These are phyloP conservation scores for Xylariaceae sp. DNA, from an alignment of 2,329 filamentous ascomycete species.

Conservation along the genomic window DNA sequence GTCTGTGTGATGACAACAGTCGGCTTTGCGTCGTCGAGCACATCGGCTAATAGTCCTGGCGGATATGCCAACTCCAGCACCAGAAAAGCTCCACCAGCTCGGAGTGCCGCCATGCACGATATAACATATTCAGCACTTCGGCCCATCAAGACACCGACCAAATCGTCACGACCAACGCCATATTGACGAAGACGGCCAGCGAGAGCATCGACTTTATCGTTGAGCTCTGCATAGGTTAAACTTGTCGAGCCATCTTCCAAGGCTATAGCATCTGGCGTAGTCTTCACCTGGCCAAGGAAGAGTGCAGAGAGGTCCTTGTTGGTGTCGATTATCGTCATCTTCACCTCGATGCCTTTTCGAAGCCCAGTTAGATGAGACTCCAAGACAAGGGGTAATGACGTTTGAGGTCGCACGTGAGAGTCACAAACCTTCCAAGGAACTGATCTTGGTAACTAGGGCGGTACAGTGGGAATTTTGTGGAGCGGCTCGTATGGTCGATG, in stretches of 20 bases:
- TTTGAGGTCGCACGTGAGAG: no score
- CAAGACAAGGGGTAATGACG: no score
- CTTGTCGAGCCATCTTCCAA: constrained; percentile 65
- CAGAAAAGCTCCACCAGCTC: constrained; percentile 74
- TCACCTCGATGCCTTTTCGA: no score
- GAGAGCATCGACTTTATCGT: constrained; percentile 62
- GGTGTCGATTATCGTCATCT: constrained; percentile 65
- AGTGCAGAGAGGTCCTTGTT: constrained; percentile 69
- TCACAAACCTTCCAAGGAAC: no score
- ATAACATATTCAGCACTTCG: constrained; percentile 77
- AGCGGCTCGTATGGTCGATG: no score
- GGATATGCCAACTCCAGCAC: constrained; percentile 79
- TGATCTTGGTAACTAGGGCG: no score
- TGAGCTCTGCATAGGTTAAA: constrained; percentile 71
- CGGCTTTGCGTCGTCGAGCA: constrained; percentile 71
- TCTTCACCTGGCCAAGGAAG: constrained; percentile 64
- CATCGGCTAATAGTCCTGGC: constrained; percentile 67
- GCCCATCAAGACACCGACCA: constrained; percentile 72
- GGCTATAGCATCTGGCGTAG: constrained; percentile 65
- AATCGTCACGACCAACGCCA: constrained; percentile 67
- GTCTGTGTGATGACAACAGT: constrained; percentile 66
- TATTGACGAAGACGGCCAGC: constrained; percentile 59
- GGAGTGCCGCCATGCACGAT: constrained; percentile 71
- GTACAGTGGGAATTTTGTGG: no score
- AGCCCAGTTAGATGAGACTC: no score